These are phyloP conservation scores for Saccharomyces kudriavzevii DNA, from an alignment of 805 yeast species.

Conservation along the genomic window DNA sequence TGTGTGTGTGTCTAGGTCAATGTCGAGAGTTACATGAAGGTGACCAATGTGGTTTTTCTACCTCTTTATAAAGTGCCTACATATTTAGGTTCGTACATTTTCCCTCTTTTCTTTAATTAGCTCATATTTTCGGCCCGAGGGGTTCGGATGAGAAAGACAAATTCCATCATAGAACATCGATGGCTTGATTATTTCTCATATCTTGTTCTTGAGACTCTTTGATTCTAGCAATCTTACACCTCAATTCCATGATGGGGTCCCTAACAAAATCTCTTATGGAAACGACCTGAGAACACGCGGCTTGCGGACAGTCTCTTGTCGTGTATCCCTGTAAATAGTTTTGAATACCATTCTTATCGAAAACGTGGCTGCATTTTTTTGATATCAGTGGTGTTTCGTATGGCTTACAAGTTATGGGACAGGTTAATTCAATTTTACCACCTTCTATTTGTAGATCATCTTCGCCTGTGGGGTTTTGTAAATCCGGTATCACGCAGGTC, in stretches of 20 bases:
- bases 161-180: background rate
- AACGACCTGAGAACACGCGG: slow-evolving; percentile 40
- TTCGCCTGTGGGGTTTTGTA: slow-evolving; percentile 33
- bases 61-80: background rate
- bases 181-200: background rate
- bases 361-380: slow-evolving; percentile 51
- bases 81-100: background rate
- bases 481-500: slow-evolving; percentile 49
- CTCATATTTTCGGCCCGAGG: background rate
- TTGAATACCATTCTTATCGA: slow-evolving; percentile 41
- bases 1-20: too few species aligned
- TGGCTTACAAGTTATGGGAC: slow-evolving; percentile 53
- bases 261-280: slow-evolving; percentile 31
- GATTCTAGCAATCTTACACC: slow-evolving; percentile 36
- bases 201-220: background rate
- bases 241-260: slow-evolving; percentile 48
- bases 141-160: background rate
- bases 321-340: slow-evolving; percentile 25
- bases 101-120: background rate
- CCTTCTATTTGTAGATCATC: slow-evolving; percentile 64
- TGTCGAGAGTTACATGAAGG: background rate
- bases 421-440: slow-evolving; percentile 57
- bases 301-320: slow-evolving; percentile 49
- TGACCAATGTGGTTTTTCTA: background rate
- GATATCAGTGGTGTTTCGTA: slow-evolving; percentile 52